A percentile compares a stretch with the other conserved stretches of the same genome.
Conservation (phyloP, 1,284 basidiomycete species). For the Ceratobasidium sp. region DNA sequence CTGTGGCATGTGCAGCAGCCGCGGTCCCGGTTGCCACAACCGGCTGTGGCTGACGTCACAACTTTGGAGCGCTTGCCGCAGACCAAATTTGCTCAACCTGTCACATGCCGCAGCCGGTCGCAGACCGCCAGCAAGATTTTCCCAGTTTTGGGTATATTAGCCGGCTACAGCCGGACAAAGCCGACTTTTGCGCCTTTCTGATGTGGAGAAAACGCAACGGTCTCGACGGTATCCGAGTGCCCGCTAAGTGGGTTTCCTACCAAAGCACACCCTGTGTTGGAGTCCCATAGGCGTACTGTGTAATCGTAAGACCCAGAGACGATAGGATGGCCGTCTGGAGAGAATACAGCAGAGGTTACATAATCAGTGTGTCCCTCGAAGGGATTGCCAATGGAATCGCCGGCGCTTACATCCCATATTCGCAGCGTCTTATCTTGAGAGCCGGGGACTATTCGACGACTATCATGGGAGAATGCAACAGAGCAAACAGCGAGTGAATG, state of each 20-base stretch:
- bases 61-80: no score
- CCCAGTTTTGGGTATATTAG: no score
- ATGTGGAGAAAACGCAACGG: not conserved
- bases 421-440: constrained; percentile 26
- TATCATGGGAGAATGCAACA: constrained; percentile 57
- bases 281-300: constrained; percentile 39
- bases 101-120: no score
- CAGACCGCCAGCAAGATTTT: no score
- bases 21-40: no score
- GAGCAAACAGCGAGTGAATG: constrained; percentile 49
- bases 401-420: constrained; percentile 37
- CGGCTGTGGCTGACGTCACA: no score
- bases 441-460: constrained; percentile 45
- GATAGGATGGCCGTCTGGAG: constrained; percentile 13
- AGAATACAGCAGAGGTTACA: constrained; percentile 39
- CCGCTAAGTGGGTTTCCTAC: not conserved
- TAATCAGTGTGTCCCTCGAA: not conserved
- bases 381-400: constrained; percentile 6
- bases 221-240: not conserved
- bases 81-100: no score
- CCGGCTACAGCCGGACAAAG: no score
- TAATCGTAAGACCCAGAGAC: constrained; percentile 30
- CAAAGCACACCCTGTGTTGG: not conserved
- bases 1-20: no score
- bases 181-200: no score